phyloP scores from a whole-genome alignment of 345 rosid species.

The Carallia brachiata region DNA sequence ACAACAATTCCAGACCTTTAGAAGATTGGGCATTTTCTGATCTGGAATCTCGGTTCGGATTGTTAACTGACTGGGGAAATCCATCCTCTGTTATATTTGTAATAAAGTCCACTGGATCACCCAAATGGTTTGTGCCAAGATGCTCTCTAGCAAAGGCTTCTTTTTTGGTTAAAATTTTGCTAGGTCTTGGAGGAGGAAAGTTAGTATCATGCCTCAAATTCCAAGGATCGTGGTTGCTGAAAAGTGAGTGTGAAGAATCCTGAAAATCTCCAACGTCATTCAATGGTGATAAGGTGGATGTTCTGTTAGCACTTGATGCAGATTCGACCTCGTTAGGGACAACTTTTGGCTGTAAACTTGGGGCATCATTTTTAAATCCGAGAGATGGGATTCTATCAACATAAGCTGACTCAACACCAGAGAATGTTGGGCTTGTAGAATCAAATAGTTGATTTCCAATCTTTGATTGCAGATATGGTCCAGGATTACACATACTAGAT shows the following conservation, averaged over 20 bases:
- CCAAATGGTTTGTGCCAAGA: conserved; percentile 32
- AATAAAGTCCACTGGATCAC: conserved; percentile 27
- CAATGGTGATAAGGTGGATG: conserved; percentile 27
- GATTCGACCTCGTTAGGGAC: conserved; percentile 29
- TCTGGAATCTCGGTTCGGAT: conserved; percentile 30
- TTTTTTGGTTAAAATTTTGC: conserved; percentile 42
- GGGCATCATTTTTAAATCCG: conserved; percentile 35
- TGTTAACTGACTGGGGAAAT: conserved; percentile 23
- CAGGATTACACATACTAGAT: conserved; percentile 35
- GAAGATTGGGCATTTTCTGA: conserved; percentile 35
- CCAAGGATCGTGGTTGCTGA: conserved; percentile 72
- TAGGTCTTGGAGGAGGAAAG: conserved; percentile 60
- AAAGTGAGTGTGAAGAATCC: conserved; percentile 57
- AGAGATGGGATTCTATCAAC: conserved; percentile 31
- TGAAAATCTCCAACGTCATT: conserved; percentile 29
- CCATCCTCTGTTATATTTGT: conserved; percentile 34
- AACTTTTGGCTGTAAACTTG: conserved; percentile 31
- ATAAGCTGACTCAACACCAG: conserved; percentile 28
- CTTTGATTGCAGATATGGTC: conserved; percentile 35
- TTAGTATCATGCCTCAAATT: conserved; percentile 45
- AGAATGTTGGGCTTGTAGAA: conserved; percentile 27
- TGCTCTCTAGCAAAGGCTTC: conserved; percentile 43
- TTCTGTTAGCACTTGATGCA: conserved; percentile 14
- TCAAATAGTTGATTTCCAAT: conserved; percentile 36
- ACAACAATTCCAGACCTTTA: conserved; percentile 35